A percentile compares a stretch with the other conserved stretches of the same genome.
Conservation (phyloP, 2,329 filamentous ascomycete genomes). For the Cryphonectria japonica region DNA sequence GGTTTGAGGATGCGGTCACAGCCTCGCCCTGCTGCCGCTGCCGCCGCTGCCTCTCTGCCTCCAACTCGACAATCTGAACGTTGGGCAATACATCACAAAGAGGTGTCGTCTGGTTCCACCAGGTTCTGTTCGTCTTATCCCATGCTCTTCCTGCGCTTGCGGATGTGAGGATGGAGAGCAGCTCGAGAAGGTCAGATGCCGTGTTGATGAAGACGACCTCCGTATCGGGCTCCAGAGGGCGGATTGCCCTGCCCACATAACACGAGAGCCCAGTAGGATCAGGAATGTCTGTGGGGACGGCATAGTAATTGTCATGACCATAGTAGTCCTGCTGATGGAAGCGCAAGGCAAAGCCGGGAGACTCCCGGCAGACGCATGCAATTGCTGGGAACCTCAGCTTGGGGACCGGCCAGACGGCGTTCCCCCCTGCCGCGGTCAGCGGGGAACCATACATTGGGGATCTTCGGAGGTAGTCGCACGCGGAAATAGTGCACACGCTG, state of each 20-base stretch:
- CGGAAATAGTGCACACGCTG: background rate
- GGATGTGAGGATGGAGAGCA: background rate
- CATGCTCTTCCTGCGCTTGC: background rate
- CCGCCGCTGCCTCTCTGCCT: background rate
- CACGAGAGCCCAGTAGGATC: background rate
- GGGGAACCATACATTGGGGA: background rate
- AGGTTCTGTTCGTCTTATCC: background rate
- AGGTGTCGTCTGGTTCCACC: no score
- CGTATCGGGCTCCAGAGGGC: background rate
- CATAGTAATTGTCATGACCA: background rate
- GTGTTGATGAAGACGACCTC: background rate
- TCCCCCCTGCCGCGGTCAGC: background rate
- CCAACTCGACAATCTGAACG: background rate
- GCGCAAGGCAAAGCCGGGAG: background rate
- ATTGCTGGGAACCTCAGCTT: background rate
- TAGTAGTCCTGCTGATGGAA: background rate
- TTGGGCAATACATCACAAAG: background rate
- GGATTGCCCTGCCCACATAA: background rate
- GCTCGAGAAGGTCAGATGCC: background rate
- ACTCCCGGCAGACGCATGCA: background rate
- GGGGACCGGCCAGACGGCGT: background rate
- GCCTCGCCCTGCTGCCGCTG: background rate
- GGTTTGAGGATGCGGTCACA: background rate
- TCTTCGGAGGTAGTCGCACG: background rate
- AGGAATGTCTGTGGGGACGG: background rate